These are phyloP conservation scores for Penium margaritaceum DNA, from an alignment of 139 green algal genomes.

Conservation along the genomic window DNA sequence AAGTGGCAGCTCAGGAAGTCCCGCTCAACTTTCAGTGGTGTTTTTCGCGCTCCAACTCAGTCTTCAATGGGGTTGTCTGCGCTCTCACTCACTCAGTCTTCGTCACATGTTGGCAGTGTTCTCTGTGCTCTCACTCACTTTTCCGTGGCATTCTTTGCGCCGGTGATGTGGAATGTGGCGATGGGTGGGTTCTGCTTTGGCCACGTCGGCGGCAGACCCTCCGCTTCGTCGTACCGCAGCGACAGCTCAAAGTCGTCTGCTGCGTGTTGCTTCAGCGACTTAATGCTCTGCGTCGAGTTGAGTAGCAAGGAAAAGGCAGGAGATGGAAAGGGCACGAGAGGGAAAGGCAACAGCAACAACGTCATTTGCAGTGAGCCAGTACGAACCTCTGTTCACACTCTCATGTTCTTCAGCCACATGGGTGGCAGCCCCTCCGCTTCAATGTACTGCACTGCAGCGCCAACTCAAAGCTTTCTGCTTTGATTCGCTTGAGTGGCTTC, in stretches of 20 bases:
- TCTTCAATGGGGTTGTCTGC: no score
- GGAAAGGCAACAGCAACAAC: no score
- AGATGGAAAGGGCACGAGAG: not conserved
- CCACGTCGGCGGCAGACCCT: not conserved
- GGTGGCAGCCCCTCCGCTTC: not conserved
- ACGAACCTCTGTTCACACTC: no score
- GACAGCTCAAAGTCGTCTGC: conserved; percentile 16
- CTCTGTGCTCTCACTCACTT: no score
- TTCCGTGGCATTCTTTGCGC: conserved; percentile 21
- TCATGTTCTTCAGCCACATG: not conserved
- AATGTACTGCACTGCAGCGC: not conserved
- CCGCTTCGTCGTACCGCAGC: conserved; percentile 17
- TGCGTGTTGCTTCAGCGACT: conserved; percentile 22
- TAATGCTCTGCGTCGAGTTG: conserved; percentile 12
- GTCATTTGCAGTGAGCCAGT: no score
- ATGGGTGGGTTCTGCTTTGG: not conserved
- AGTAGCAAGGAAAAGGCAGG: no score
- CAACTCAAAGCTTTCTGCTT: not conserved
- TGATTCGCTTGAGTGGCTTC: no score
- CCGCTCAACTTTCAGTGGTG: no score
- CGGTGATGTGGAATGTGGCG: not conserved
- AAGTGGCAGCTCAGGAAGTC: no score
- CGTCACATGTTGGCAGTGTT: no score
- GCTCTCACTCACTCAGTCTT: no score
- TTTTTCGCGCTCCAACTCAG: no score